A percentile compares a stretch with the other conserved stretches of the same genome.
phyloP scores from a whole-genome alignment of 129 eudicot genomes.

The Daucus carota region DNA sequence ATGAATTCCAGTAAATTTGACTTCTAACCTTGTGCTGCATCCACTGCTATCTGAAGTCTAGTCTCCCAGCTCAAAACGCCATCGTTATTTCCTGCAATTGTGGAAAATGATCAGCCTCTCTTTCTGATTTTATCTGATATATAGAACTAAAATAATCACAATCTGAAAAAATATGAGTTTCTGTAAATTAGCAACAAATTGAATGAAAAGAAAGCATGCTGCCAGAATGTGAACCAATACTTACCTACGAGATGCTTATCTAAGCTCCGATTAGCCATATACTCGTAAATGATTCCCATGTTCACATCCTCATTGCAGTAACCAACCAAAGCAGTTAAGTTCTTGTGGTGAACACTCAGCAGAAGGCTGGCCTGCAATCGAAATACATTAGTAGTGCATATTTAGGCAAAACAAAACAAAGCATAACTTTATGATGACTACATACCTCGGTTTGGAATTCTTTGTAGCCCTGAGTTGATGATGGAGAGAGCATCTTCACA shows the following conservation, averaged over 20 bases:
- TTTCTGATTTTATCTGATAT: not conserved
- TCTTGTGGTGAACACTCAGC: constrained; percentile 44
- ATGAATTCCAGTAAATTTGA: not conserved
- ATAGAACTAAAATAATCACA: not conserved
- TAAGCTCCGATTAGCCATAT: constrained; percentile 56
- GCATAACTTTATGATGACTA: not conserved
- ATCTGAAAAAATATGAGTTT: not conserved
- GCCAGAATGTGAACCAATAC: not conserved
- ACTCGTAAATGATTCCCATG: constrained; percentile 54
- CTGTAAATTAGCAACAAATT: not conserved
- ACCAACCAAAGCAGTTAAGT: constrained; percentile 43
- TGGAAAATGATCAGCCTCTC: not conserved
- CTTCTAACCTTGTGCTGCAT: constrained; percentile 46
- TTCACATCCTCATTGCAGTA: constrained; percentile 48
- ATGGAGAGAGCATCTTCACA: constrained; percentile 50
- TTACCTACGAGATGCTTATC: constrained; percentile 40
- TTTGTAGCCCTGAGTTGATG: constrained; percentile 37
- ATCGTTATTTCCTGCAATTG: constrained; percentile 17
- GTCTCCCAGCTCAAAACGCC: constrained; percentile 33
- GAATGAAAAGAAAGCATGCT: not conserved
- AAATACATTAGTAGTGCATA: not conserved
- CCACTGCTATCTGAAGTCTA: constrained; percentile 43
- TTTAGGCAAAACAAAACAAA: not conserved
- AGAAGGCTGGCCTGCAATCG: constrained; percentile 36
- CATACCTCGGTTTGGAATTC: constrained; percentile 53